These are phyloP conservation scores for Camelina laxa DNA, from an alignment of 345 rosid genomes.

Conservation along the genomic window DNA sequence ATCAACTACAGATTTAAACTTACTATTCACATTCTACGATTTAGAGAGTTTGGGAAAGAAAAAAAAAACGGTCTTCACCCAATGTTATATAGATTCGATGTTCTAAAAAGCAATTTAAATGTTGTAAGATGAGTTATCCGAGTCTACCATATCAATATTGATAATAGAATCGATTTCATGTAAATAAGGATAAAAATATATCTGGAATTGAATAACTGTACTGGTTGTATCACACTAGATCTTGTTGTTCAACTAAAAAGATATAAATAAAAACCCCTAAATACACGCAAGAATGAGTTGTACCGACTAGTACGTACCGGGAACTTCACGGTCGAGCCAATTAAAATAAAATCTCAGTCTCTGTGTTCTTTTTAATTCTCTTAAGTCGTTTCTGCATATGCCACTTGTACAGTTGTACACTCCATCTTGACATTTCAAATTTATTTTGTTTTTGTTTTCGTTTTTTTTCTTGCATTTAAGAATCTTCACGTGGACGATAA, in stretches of 20 bases:
- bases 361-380: not conserved
- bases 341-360: not conserved
- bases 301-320: constrained; percentile 24
- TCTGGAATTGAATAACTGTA: not conserved
- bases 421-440: constrained; percentile 20
- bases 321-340: constrained; percentile 12
- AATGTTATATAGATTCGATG: not conserved
- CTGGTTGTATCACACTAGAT: not conserved
- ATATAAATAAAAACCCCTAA: not conserved
- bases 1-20: not conserved
- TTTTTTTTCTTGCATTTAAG: constrained; percentile 1
- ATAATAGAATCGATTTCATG: not conserved
- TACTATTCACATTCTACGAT: not conserved
- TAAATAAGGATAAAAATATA: not conserved
- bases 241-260: not conserved
- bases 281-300: constrained; percentile 36
- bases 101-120: not conserved
- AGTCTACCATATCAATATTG: too few species aligned
- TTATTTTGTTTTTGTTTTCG: not conserved
- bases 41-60: not conserved
- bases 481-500: constrained; percentile 10
- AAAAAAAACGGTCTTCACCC: not conserved
- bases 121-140: too few species aligned
- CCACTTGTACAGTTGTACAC: constrained; percentile 7
- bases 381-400: constrained; percentile 1